These are phyloP conservation scores for Kurtzmaniella quercitrusa DNA, from an alignment of 1,139 yeast genomes.

Conservation along the genomic window DNA sequence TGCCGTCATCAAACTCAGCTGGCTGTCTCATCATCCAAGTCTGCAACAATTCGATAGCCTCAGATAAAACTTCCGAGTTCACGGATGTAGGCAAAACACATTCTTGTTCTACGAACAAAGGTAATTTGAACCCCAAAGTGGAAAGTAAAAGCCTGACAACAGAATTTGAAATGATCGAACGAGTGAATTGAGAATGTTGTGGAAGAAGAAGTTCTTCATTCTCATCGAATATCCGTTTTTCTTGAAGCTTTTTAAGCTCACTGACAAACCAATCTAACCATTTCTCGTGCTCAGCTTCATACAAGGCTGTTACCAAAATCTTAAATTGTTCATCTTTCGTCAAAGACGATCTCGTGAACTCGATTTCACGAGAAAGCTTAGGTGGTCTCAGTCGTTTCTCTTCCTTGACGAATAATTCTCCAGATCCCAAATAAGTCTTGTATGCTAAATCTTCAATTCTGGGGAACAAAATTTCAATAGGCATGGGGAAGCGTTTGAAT, in stretches of 20 bases:
- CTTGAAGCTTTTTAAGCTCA: conserved; percentile 30
- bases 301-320: conserved; percentile 46
- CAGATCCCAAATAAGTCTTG: conserved; percentile 40
- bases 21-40: conserved; percentile 33
- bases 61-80: conserved; percentile 17
- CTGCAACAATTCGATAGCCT: conserved; percentile 21
- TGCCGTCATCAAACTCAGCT: conserved; percentile 37
- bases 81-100: conserved; percentile 23
- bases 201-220: conserved; percentile 10
- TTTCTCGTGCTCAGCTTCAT: conserved; percentile 39
- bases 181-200: conserved; percentile 16
- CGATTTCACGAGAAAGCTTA: conserved; percentile 31
- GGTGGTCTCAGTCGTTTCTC: conserved; percentile 18
- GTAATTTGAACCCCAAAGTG: conserved; percentile 34
- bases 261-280: conserved; percentile 41
- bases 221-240: conserved; percentile 16
- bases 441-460: conserved; percentile 46
- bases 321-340: conserved; percentile 34
- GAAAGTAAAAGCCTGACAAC: conserved; percentile 30
- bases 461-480: conserved; percentile 67
- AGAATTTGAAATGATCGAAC: conserved; percentile 33
- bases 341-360: conserved; percentile 30
- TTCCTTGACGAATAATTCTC: conserved; percentile 40
- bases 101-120: conserved; percentile 30
- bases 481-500: conserved; percentile 51